These are phyloP conservation scores for Tuber magnatum DNA, from an alignment of 495 filamentous ascomycete species.

Conservation along the genomic window DNA sequence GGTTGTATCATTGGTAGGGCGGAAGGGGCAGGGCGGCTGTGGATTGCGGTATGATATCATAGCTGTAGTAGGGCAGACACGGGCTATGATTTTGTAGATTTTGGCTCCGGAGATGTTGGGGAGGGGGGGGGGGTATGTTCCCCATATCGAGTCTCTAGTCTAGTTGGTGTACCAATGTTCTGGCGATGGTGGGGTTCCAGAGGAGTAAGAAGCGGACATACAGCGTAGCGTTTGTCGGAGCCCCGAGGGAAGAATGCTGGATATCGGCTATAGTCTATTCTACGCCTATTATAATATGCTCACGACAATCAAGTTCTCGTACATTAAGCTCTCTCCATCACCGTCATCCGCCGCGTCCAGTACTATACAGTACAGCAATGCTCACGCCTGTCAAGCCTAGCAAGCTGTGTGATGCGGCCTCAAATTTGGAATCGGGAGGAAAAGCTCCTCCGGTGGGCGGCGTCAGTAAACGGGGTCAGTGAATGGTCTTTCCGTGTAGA, in stretches of 20 bases:
- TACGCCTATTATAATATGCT: background rate
- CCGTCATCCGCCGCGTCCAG: background rate
- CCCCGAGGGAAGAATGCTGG: background rate
- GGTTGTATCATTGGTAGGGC: background rate
- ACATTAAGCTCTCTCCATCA: background rate
- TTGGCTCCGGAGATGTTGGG: too few relatives aligned
- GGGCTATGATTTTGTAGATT: too few relatives aligned
- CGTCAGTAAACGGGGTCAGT: background rate
- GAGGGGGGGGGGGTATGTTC: too few relatives aligned
- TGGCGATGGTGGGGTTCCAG: background rate
- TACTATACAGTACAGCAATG: background rate
- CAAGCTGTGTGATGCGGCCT: background rate
- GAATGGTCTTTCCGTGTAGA: too few relatives aligned
- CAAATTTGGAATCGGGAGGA: background rate
- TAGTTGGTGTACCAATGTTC: too few relatives aligned
- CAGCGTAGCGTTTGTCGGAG: background rate
- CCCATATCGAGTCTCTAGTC: too few relatives aligned
- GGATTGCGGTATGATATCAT: background rate
- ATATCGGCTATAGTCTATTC: background rate
- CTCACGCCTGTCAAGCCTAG: background rate
- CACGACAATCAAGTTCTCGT: background rate
- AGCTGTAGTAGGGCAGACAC: background rate
- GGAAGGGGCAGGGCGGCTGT: background rate
- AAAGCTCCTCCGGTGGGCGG: background rate
- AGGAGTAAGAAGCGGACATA: too few relatives aligned